Evolutionary conservation across 1,139 yeast genomes (phyloP).

Genomic region (Pichia sp.): DNA sequence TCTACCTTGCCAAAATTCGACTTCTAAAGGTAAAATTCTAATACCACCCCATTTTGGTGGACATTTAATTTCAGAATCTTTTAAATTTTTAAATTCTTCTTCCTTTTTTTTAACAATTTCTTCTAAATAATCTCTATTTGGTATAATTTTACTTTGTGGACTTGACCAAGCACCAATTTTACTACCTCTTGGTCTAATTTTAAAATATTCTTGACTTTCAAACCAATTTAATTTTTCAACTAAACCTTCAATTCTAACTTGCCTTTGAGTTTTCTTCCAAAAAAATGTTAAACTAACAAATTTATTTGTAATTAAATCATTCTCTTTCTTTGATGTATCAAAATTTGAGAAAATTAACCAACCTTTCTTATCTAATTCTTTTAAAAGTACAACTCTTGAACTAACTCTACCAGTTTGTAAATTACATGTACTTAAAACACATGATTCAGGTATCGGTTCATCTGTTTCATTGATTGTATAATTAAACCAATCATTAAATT

Average conservation of each 20-base stretch:
- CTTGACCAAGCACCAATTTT: conserved; percentile 97
- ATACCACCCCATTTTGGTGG: conserved; percentile 97
- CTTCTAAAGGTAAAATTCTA: conserved; percentile 76
- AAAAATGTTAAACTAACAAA: conserved; percentile 82
- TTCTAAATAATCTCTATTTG: conserved; percentile 57
- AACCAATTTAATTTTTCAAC: conserved; percentile 69
- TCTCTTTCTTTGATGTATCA: conserved; percentile 75
- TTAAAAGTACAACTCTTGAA: conserved; percentile 73
- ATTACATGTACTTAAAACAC: conserved; percentile 76
- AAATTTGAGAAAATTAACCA: conserved; percentile 89
- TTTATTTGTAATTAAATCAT: conserved; percentile 64
- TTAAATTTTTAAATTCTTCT: conserved; percentile 46
- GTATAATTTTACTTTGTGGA: conserved; percentile 66
- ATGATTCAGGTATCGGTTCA: conserved; percentile 68
- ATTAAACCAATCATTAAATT: conserved; percentile 77
- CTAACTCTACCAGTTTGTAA: conserved; percentile 86
- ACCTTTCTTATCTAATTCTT: conserved; percentile 80
- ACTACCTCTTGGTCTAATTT: conserved; percentile 86
- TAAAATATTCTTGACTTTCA: conserved; percentile 69
- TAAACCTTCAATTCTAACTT: conserved; percentile 84
- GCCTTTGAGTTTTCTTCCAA: conserved; percentile 88
- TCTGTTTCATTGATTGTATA: conserved; percentile 53
- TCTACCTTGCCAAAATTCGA: conserved; percentile 98
- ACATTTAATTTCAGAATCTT: conserved; percentile 65
- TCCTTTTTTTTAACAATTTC: conserved; percentile 39